These are phyloP conservation scores for Cajanus cajan DNA, from an alignment of 306 rosid genomes.

Conservation along the genomic window DNA sequence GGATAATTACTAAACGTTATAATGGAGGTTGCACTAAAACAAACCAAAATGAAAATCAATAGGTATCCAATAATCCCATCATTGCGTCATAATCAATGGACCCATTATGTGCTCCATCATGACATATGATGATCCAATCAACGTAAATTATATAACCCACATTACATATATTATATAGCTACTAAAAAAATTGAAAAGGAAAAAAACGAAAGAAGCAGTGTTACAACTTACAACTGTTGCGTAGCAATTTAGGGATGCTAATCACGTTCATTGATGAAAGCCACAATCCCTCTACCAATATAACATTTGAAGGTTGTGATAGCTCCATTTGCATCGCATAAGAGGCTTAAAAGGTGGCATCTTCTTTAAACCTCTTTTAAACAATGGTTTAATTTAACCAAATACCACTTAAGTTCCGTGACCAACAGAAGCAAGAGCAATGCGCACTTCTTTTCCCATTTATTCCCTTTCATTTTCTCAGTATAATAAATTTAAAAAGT, in stretches of 20 bases:
- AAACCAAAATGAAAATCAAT: not conserved
- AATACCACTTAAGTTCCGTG: conserved; percentile 36
- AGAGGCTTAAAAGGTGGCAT: conserved; percentile 37
- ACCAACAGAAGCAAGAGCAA: conserved; percentile 4
- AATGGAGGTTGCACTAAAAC: conserved; percentile 23
- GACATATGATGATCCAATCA: conserved; percentile 4
- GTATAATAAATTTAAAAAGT: not conserved
- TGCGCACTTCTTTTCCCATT: conserved; percentile 21
- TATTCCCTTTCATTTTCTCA: not conserved
- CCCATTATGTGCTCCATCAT: conserved; percentile 7
- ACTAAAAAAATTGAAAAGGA: not conserved
- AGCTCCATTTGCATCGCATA: conserved; percentile 40
- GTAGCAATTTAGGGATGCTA: not conserved
- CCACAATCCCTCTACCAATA: conserved; percentile 33
- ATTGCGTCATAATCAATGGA: not conserved
- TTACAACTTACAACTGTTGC: not conserved
- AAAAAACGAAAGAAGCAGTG: not conserved
- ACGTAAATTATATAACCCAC: not conserved
- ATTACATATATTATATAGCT: not conserved
- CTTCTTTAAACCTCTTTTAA: conserved; percentile 26
- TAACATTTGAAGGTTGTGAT: conserved; percentile 18
- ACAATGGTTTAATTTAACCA: conserved; percentile 28
- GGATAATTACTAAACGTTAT: not conserved
- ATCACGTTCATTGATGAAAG: conserved; percentile 36
- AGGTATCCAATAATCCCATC: conserved; percentile 5